Conservation (phyloP, 371 early-diverging fungal genomes). For the Nematocida sp. region DNA sequence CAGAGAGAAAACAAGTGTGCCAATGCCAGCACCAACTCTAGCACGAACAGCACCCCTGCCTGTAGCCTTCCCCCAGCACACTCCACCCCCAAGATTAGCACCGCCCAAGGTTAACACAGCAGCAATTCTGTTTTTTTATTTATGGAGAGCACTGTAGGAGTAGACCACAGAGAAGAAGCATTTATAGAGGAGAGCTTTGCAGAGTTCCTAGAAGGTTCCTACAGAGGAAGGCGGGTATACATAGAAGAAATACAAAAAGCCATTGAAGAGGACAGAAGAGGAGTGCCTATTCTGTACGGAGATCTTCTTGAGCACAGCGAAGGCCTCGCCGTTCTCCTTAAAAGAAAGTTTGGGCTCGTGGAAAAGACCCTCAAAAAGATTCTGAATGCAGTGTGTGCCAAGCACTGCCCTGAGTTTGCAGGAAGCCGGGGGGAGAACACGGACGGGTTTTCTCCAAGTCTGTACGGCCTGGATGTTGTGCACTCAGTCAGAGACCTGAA, state of each 20-base stretch:
- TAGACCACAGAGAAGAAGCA: no score
- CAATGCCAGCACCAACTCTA: no score
- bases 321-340: constrained; percentile 12
- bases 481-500: constrained; percentile 71
- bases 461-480: constrained; percentile 45
- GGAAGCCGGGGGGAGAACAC: constrained; percentile 11
- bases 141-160: no score
- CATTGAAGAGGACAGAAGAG: constrained; percentile 51
- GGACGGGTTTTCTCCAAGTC: constrained; percentile 41
- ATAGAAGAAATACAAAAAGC: constrained; percentile 35
- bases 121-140: neutral
- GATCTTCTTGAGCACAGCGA: constrained; percentile 26
- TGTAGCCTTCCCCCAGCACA: no score
- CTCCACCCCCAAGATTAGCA: no score
- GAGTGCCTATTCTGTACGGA: constrained; percentile 7
- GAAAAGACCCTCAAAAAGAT: constrained; percentile 10
- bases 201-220: neutral
- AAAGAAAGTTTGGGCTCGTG: constrained; percentile 2
- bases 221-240: constrained; percentile 6
- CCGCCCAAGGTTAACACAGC: neutral
- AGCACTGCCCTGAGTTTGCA: constrained; percentile 40
- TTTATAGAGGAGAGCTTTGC: neutral
- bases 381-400: constrained; percentile 14
- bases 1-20: no score
- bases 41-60: no score